Percentiles rank a stretch among this genome's conserved stretches.
phyloP scores from a whole-genome alignment of 2,329 filamentous ascomycete species.

The Botrytis byssoidea region DNA sequence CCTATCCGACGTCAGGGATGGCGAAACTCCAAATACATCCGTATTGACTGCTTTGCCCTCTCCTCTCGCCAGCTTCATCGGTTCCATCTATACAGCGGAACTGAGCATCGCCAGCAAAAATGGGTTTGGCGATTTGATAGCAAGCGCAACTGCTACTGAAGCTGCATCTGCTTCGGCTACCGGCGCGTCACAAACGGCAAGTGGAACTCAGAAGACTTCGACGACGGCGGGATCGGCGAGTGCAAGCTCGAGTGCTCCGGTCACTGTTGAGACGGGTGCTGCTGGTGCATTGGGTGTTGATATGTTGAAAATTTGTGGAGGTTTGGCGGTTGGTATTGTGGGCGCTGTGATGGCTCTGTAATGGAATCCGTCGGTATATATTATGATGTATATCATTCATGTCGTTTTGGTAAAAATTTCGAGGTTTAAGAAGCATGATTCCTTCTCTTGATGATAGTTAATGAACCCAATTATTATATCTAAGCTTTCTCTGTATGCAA shows the following conservation, averaged over 20 bases:
- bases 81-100: constrained; percentile 20
- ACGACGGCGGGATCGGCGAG: not conserved
- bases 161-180: constrained; percentile 3
- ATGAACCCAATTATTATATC: not conserved
- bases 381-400: not conserved
- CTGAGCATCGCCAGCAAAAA: constrained; percentile 19
- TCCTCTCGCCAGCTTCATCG: constrained; percentile 15
- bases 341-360: constrained; percentile 22
- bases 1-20: not conserved
- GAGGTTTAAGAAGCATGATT: not conserved
- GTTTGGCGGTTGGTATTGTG: constrained; percentile 19
- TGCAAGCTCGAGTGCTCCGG: not conserved
- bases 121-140: constrained; percentile 9
- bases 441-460: not conserved
- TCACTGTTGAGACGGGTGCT: not conserved
- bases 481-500: not conserved
- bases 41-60: constrained; percentile 21
- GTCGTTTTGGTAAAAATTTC: too few relatives aligned
- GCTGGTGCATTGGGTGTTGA: constrained; percentile 2
- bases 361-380: not conserved
- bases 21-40: constrained; percentile 1
- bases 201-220: not conserved
- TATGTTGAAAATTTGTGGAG: not conserved
- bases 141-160: constrained; percentile 6
- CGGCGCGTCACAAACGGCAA: not conserved